Evolutionary conservation across 148 eudicot species (phyloP), one percentile per base, ranked within the genome.

Genomic region (Spergularia marina): DNA sequence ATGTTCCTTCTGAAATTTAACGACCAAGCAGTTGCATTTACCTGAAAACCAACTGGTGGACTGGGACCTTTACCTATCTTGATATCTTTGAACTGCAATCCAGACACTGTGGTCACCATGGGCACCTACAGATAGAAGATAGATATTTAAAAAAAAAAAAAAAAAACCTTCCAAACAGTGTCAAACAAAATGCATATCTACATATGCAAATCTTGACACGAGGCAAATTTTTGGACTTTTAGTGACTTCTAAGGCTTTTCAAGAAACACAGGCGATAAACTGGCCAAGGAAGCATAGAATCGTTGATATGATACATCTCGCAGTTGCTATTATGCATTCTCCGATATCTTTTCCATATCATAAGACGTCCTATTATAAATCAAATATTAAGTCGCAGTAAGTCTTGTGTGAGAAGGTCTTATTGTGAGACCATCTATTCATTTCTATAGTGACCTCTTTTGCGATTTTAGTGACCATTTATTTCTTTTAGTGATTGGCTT

Each of bases 41-140:
- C 98, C 97, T 95, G 99, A 86, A 85, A 95, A 66, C 99, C 99
- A 84, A 92, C 85, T 18, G 99, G 99, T 49, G 99, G 99, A 82
- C 84, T 88, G 15, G 97, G 99, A 75, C 99, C 99, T 39, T 16
- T 39, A 68, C 99, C 99, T 30, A 92, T 86, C 84, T 88, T 89
- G 64, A 95, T 95, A 80, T 95, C 99, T 82, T 89, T 95, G 84
- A 86, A 95, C 85, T 95, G 96, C 84, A 95, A 87, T 49, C 99
- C 99, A 16, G 99, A 92, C 78, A 92, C 98, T 41, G 99, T 92
- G 67, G 97, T 95, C 76, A 92, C 91, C 91, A 88, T 92, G 17
- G 96, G 92, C 68, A 95, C 92, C 99, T 95, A 84, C 77, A 82
- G 30, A 39, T 80, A 30, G 41, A 30, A 59, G 41, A 12, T 10